These are phyloP conservation scores for Boletus patriciae DNA, from an alignment of 768 basidiomycete species.

Conservation along the genomic window DNA sequence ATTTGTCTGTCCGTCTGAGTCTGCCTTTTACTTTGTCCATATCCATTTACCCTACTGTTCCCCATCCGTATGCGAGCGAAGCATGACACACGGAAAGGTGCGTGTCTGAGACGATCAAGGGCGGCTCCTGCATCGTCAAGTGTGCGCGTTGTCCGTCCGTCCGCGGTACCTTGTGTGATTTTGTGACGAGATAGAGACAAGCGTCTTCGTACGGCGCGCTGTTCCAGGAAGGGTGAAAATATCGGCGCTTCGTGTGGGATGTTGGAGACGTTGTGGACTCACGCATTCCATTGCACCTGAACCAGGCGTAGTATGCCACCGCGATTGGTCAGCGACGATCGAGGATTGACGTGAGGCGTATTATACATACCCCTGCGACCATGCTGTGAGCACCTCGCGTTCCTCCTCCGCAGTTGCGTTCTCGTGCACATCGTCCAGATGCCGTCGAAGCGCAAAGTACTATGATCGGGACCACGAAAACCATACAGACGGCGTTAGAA, in stretches of 20 bases:
- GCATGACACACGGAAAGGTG: no score
- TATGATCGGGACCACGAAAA: no score
- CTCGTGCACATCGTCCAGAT: slow-evolving; percentile 71
- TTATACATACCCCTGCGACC: slow-evolving; percentile 59
- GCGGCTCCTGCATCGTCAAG: slow-evolving; percentile 52
- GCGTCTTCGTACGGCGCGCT: slow-evolving; percentile 69
- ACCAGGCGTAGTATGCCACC: not conserved
- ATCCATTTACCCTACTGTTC: no score
- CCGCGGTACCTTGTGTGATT: slow-evolving; percentile 59
- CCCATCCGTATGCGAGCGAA: no score
- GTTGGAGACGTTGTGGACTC: slow-evolving; percentile 22
- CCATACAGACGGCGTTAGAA: no score
- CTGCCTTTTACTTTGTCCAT: no score
- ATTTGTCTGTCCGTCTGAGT: no score
- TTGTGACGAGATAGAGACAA: slow-evolving; percentile 71
- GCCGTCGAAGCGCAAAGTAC: slow-evolving; percentile 79
- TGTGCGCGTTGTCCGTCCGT: slow-evolving; percentile 56
- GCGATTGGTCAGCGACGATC: not conserved
- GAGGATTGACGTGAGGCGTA: not conserved
- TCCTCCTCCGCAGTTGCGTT: slow-evolving; percentile 62
- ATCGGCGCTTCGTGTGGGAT: not conserved
- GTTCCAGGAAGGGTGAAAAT: not conserved
- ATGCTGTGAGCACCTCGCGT: slow-evolving; percentile 49
- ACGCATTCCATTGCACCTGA: slow-evolving; percentile 85
- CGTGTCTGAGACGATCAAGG: no score